Base-by-base conservation (phyloP, 2,329 filamentous ascomycete species). In the Emericellopsis cladophorae region DNA sequence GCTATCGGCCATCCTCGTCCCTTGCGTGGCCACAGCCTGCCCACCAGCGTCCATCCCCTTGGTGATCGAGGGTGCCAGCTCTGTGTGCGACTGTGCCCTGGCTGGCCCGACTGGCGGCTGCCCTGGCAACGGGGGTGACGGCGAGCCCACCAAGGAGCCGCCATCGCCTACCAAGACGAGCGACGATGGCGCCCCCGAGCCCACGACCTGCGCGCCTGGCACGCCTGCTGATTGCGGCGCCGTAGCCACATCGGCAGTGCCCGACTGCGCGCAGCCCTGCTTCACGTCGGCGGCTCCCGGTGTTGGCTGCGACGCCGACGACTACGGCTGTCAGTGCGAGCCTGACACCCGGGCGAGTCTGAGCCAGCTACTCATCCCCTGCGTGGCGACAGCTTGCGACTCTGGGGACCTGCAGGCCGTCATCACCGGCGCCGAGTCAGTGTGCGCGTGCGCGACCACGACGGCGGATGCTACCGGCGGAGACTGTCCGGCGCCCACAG, bases 251-350 rank as follows among this genome's bases (percentile, higher is more conserved):
- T 42, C 49, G 21, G 53, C 49, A 8, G 49, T 56, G 31, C 54
- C 54, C 3, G 40, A 44, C 2, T 56, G 54, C 18, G 54, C 54
- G 15, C 48, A 55, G 18, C 34, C 45, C 12, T 57, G 55, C 44
- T 56, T 56, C 46, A 36, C 45, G 4, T 46, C 46, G n/a, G 49
- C 49, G 16, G 53, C 52, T n/a, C 49, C 51, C 0, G 41, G 43
- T 2, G 48, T 58, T 12, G 53, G 49, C 29, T 58, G 55, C 40
- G 49, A 42, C 21, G 43, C 47, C 16, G 31, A 42, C 21, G 54
- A 56, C 44, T 56, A 50, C 32, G 46, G 46, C 8, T 57, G 54
- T 18, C 53, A 56, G 22, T 57, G 54, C 40, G 40, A 50, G 14
- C 40, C 47, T 11, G 46, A 46, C 3, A 43, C 45, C 26, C 42